Conservation (phyloP, 2,329 filamentous ascomycete genomes). For the Penicillium psychrosexuale region DNA sequence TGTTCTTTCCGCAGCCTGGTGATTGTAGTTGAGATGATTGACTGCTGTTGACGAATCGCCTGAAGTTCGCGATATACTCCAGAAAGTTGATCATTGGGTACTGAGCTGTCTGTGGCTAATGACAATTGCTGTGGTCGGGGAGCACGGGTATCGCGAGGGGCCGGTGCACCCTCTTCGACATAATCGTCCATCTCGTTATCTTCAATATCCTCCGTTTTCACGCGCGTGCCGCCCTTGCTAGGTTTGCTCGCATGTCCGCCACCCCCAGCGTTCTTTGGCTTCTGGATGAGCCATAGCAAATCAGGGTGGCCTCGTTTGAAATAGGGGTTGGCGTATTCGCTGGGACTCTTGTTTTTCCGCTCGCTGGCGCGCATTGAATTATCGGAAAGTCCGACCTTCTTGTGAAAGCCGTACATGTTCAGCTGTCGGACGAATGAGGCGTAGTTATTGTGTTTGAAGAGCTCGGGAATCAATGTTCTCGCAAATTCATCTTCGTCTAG, state of each 20-base stretch:
- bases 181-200: slow-evolving; percentile 63
- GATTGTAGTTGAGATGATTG: slow-evolving; percentile 79
- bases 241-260: slow-evolving; percentile 51
- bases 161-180: slow-evolving; percentile 40
- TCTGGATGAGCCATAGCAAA: slow-evolving; percentile 92
- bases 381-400: slow-evolving; percentile 82
- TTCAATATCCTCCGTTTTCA: slow-evolving; percentile 58
- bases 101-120: slow-evolving; percentile 39
- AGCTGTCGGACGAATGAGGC: slow-evolving; percentile 72
- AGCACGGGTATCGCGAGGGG: slow-evolving; percentile 33
- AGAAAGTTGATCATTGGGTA: slow-evolving; percentile 70
- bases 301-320: slow-evolving; percentile 92
- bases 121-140: slow-evolving; percentile 43
- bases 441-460: slow-evolving; percentile 79
- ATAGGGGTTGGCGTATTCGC: slow-evolving; percentile 96
- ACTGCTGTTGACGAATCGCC: slow-evolving; percentile 80
- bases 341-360: slow-evolving; percentile 94
- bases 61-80: slow-evolving; percentile 76
- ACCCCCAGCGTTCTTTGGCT: slow-evolving; percentile 70
- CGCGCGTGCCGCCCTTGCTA: slow-evolving; percentile 40
- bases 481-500: slow-evolving; percentile 90
- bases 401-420: slow-evolving; percentile 64
- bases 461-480: slow-evolving; percentile 67
- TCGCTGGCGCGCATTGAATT: slow-evolving; percentile 98
- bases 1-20: slow-evolving; percentile 79